phyloP scores from a whole-genome alignment of 345 rosid species.

The Luvunga scandens region DNA sequence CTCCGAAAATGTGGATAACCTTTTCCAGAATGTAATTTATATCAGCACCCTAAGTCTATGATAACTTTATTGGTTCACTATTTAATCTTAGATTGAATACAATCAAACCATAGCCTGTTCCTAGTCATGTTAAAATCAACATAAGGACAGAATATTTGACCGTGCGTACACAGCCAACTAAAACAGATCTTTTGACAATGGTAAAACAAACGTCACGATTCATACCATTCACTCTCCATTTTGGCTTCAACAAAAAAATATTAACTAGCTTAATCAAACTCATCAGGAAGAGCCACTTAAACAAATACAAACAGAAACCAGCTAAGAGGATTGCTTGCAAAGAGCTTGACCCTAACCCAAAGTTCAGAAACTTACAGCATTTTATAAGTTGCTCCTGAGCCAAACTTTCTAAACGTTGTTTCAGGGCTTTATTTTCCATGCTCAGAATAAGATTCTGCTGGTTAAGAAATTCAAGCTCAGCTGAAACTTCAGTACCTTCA shows the following conservation, averaged over 20 bases:
- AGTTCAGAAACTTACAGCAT: slow-evolving; percentile 53
- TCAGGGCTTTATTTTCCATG: slow-evolving; percentile 90
- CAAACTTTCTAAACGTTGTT: slow-evolving; percentile 74
- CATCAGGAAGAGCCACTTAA: neutral
- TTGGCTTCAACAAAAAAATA: neutral
- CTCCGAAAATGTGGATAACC: neutral
- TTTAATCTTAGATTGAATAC: neutral
- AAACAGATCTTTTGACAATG: neutral
- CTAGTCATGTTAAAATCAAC: neutral
- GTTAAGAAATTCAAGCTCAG: slow-evolving; percentile 86
- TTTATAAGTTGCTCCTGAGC: slow-evolving; percentile 83
- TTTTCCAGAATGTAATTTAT: neutral
- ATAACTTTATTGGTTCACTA: neutral
- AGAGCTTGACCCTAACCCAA: neutral
- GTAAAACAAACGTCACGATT: neutral
- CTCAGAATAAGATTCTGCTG: slow-evolving; percentile 74
- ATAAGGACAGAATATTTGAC: neutral
- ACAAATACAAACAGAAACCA: slow-evolving; percentile 1
- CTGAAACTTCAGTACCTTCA: slow-evolving; percentile 79
- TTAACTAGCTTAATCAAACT: neutral
- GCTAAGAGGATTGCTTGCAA: neutral
- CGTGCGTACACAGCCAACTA: neutral
- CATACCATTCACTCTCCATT: neutral
- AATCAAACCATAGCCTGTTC: neutral
- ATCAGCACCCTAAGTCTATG: neutral